Evolutionary conservation across 805 yeast genomes (phyloP).

Genomic region (Schizosaccharomyces lindneri): DNA sequence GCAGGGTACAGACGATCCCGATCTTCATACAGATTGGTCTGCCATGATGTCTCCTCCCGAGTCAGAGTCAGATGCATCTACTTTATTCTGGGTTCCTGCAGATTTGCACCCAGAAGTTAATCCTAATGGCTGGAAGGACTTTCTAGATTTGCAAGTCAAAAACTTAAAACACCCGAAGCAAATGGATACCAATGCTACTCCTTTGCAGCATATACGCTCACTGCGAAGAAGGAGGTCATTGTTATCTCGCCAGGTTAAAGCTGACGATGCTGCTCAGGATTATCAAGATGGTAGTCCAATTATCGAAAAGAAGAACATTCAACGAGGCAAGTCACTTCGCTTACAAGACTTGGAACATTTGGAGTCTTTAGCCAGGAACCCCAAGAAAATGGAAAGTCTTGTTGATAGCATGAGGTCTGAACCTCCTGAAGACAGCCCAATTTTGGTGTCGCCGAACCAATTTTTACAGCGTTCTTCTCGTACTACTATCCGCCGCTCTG

Average conservation of each 20-base stretch:
- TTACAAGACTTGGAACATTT: neutral
- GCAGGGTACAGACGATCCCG: constrained; percentile 1
- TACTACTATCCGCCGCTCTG: neutral
- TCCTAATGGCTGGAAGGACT: constrained; percentile 44
- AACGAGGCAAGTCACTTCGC: neutral
- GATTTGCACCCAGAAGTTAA: constrained; percentile 81
- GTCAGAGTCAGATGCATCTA: constrained; percentile 16
- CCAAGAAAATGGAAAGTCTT: neutral
- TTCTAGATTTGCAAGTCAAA: constrained; percentile 17
- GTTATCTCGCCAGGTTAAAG: neutral
- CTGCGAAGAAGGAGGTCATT: neutral
- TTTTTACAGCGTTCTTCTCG: neutral
- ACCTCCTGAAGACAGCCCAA: neutral
- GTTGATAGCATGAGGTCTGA: neutral
- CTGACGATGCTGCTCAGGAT: neutral
- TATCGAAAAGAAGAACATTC: neutral
- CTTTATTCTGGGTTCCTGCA: constrained; percentile 85
- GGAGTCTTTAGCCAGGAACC: neutral
- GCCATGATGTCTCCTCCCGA: neutral
- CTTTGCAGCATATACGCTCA: neutral
- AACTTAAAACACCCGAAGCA: constrained; percentile 11
- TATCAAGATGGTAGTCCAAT: neutral
- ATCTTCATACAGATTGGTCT: neutral
- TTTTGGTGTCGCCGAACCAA: neutral
- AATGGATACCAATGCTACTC: neutral